Evolutionary conservation across 495 filamentous ascomycete genomes (phyloP).

Genomic region (Glonium stellatum): DNA sequence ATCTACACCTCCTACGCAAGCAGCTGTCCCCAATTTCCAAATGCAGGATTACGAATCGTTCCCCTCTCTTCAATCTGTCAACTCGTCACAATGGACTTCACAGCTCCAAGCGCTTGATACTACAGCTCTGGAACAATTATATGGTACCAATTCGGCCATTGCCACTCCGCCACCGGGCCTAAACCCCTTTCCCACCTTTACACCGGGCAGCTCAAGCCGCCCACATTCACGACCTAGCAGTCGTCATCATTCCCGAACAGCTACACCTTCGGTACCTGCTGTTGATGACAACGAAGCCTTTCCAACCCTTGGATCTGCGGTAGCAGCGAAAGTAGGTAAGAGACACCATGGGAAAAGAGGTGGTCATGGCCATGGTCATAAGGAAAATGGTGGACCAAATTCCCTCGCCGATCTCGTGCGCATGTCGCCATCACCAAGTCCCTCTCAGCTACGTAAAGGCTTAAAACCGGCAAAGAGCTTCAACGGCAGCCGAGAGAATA

Average conservation of each 20-base stretch:
- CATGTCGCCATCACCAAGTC: slow-evolving; percentile 74
- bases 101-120: slow-evolving; percentile 46
- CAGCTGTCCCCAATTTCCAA: slow-evolving; percentile 59
- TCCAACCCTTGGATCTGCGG: slow-evolving; percentile 79
- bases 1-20: slow-evolving; percentile 50
- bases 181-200: slow-evolving; percentile 35
- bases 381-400: slow-evolving; percentile 56
- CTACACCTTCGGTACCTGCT: slow-evolving; percentile 61
- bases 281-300: slow-evolving; percentile 96
- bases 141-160: slow-evolving; percentile 26
- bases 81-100: slow-evolving; percentile 46
- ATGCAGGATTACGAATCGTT: slow-evolving; percentile 87
- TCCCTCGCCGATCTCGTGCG: slow-evolving; percentile 94
- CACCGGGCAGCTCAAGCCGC: slow-evolving; percentile 42
- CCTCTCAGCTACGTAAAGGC: slow-evolving; percentile 34
- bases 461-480: slow-evolving; percentile 41
- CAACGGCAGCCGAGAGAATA: slow-evolving; percentile 63
- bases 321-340: slow-evolving; percentile 63
- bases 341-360: slow-evolving; percentile 87
- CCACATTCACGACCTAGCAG: slow-evolving; percentile 81
- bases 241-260: slow-evolving; percentile 67
- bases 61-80: slow-evolving; percentile 62
- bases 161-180: slow-evolving; percentile 56
- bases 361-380: slow-evolving; percentile 61
- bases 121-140: slow-evolving; percentile 25